Percentiles rank a stretch among this genome's conserved stretches.
Conservation (phyloP, 306 rosid species). For the Castanopsis chinensis region DNA sequence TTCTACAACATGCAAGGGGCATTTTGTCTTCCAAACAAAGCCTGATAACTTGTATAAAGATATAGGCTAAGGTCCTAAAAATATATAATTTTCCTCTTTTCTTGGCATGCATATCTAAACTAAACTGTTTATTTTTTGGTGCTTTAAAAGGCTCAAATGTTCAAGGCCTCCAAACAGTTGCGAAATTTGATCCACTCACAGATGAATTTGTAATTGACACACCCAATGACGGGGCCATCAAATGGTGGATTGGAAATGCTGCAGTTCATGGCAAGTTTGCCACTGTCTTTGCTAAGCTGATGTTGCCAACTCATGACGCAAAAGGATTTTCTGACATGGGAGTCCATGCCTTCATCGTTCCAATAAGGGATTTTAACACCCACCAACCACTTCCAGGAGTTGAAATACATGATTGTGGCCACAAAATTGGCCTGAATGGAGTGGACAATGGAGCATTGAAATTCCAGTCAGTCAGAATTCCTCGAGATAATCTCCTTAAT, state of each 20-base stretch:
- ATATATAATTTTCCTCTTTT: not conserved
- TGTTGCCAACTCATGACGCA: constrained; percentile 60
- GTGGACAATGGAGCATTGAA: constrained; percentile 95
- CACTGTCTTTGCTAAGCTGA: constrained; percentile 78
- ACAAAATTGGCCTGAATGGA: constrained; percentile 92
- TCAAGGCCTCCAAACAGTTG: constrained; percentile 90
- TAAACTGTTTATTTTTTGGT: constrained; percentile 14
- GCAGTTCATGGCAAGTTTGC: constrained; percentile 99
- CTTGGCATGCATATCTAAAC: constrained; percentile 5
- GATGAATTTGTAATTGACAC: constrained; percentile 86
- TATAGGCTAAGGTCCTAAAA: not conserved
- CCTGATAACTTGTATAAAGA: not conserved
- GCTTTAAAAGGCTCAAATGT: constrained; percentile 80
- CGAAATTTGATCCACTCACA: constrained; percentile 75
- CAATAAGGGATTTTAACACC: constrained; percentile 82
- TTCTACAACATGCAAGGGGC: not conserved
- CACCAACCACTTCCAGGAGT: constrained; percentile 88
- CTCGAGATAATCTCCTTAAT: constrained; percentile 90
- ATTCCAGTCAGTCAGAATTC: constrained; percentile 83
- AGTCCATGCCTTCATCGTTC: constrained; percentile 94
- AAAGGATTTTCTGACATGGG: constrained; percentile 89
- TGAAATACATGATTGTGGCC: constrained; percentile 96
- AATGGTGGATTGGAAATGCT: constrained; percentile 99
- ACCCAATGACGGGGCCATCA: constrained; percentile 95
- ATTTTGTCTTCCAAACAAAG: not conserved